Evolutionary conservation across 345 rosid genomes (phyloP), one percentile per base, ranked within the genome.

Genomic region (Passiflora organensis): DNA sequence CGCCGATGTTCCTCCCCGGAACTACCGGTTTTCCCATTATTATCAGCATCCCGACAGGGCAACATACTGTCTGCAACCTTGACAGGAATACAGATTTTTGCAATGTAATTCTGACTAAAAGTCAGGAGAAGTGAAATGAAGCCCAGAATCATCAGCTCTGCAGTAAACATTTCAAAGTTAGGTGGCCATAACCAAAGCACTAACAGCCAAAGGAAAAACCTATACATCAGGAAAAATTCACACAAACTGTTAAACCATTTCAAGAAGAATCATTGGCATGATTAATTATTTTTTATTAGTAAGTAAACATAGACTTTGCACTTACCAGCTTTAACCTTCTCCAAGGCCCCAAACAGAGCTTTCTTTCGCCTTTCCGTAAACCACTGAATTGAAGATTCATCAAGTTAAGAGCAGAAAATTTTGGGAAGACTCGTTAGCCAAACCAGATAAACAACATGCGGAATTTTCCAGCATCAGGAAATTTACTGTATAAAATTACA

Each of bases 91-190:
- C 99, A 93, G 47, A 93, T 89, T 55, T 21, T 48, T 20, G 72
- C 39, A 51, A 93, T 74, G 76, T 73, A 80, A 36, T 18, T 71
- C 78, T 82, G 87, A 13, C 88, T 76, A 63, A 93, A 89, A 48
- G 89, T 85, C 54, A 89, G 76, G 53, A 93, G 82, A 62, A 93
- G 71, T 4, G 99, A 93, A 67, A 93, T 84, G 78, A 93, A 93
- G 28, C 97, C 99, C 45, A 89, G 70, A 76, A 93, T 63, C 97
- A 89, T 93, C 72, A 93, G 67, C 75, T 89, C 99, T 93, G 85
- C 81, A 84, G 19, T 32, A 64, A 41, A n/a, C 20, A 63, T 25
- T 37, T 13, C 34, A 23, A 18, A 42, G 10, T 43, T 17, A 43
- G 37, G 55, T 16, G 18, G n/a, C 4, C 45, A 20, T 43, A 11